A percentile compares a stretch with the other conserved stretches of the same genome.
Evolutionary conservation across 192 early-diverging fungal genomes (phyloP).

Genomic region (Chytriomyces sp.): DNA sequence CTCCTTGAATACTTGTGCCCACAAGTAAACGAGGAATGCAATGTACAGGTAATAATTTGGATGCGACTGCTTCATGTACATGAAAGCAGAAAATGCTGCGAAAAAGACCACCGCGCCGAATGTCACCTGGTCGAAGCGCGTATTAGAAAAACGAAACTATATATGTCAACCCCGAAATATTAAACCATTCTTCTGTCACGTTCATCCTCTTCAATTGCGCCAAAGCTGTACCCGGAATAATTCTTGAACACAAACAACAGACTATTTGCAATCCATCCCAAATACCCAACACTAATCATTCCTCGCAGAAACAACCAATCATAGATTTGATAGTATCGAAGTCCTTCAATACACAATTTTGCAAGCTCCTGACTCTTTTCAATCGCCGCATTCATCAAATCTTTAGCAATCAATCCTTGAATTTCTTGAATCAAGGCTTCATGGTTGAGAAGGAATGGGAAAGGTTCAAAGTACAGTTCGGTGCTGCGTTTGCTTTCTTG

Average conservation of each 20-base stretch:
- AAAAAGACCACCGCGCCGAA: slow-evolving; percentile 20
- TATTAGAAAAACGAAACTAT: too few relatives aligned
- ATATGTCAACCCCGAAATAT: not conserved
- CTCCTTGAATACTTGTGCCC: slow-evolving; percentile 52
- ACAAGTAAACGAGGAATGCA: slow-evolving; percentile 86
- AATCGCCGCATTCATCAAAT: slow-evolving; percentile 73
- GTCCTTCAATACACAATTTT: slow-evolving; percentile 74
- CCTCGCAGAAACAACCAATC: slow-evolving; percentile 93
- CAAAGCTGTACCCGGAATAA: slow-evolving; percentile 56
- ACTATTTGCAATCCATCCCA: slow-evolving; percentile 90
- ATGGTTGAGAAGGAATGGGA: slow-evolving; percentile 58
- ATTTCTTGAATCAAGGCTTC: slow-evolving; percentile 43
- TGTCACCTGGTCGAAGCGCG: slow-evolving; percentile 5
- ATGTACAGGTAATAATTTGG: slow-evolving; percentile 86
- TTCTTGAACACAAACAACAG: slow-evolving; percentile 75
- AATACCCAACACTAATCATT: slow-evolving; percentile 80
- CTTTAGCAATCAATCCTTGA: slow-evolving; percentile 61
- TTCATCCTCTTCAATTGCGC: not conserved
- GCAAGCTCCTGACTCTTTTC: slow-evolving; percentile 66
- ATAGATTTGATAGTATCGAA: slow-evolving; percentile 95
- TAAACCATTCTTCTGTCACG: not conserved
- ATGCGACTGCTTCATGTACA: slow-evolving; percentile 79
- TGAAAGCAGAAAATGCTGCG: slow-evolving; percentile 57
- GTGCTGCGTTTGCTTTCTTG: slow-evolving; percentile 73
- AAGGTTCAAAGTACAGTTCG: slow-evolving; percentile 83